Base-by-base conservation (phyloP, 805 yeast genomes). In the Cyberlindnera xylosilytica region DNA sequence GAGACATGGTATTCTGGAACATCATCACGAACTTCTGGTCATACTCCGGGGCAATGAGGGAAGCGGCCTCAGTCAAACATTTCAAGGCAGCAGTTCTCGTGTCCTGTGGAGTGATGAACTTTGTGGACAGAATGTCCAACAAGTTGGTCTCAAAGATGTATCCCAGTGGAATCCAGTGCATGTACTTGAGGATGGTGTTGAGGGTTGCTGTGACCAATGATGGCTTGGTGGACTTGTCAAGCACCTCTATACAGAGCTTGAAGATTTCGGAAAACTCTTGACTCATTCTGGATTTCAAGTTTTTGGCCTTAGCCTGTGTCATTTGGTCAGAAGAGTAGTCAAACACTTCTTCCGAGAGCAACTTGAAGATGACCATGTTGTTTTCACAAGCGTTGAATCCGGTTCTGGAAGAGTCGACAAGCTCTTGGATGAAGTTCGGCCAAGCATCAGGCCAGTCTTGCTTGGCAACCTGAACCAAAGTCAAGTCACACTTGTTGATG, bases 401-500 rank as follows among this genome's bases (percentile, higher is more conserved):
- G 12, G 91, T 79, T 50, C 87, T 78, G 35, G 95, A 82, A 50
- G 95, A 83, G 46, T 75, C 78, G 36, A 91, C 93, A 43, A 93
- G 78, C 63, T 93, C 99, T 15, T 97, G 96, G 38, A 93, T 85
- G 58, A 93, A 93, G 56, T 83, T 86, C 16, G 98, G 98, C 99
- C 99, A 93, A 63, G 90, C 86, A 54, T 83, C 87, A 26, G 99
- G 99, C 99, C 99, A 93, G 63, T 93, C 99, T 67, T 93, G 98
- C 60, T 93, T 93, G 58, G 93, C 78, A 39, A 93, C 83, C 59
- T 90, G 95, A 28, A 93, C 99, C 57, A 93, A 72, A 13, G 98
- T 91, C 58, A 93, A 74, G 66, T 93, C 96, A 56, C 90, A 89
- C 64, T 93, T 93, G 69, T 85, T 87, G 60, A 93, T 87, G 58